Conservation (phyloP, 1,284 basidiomycete genomes). For the Dichomitus squalens region DNA sequence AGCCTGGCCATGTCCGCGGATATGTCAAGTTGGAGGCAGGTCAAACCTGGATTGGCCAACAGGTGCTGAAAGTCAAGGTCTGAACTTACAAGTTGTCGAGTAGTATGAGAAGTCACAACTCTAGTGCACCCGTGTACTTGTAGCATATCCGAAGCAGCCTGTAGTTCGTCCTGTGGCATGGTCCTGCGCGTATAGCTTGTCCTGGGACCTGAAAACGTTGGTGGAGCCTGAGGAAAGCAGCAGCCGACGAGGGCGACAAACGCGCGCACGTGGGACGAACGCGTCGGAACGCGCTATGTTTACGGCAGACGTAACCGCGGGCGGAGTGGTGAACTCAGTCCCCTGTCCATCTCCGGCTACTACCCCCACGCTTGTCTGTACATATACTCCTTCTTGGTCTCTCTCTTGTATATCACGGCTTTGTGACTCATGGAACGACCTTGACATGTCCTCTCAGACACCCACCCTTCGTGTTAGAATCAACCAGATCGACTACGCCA, state of each 20-base stretch:
- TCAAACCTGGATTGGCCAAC: conserved; percentile 74
- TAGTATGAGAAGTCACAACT: neutral
- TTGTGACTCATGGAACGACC: conserved; percentile 6
- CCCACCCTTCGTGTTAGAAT: conserved; percentile 55
- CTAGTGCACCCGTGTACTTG: conserved; percentile 2
- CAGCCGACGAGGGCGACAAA: no score
- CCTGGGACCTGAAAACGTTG: no score
- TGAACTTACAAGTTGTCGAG: neutral
- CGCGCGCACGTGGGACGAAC: conserved; percentile 16
- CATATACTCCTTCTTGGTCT: conserved; percentile 6
- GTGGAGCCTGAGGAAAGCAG: no score
- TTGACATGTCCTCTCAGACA: conserved; percentile 20
- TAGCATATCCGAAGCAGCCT: neutral
- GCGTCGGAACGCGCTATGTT: conserved; percentile 5
- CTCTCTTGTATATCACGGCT: conserved; percentile 9
- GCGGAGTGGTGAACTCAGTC: neutral
- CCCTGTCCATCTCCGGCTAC: no score
- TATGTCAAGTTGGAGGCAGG: conserved; percentile 63
- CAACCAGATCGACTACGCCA: conserved; percentile 68
- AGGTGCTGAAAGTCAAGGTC: conserved; percentile 52
- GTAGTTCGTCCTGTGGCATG: no score
- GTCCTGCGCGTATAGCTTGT: no score
- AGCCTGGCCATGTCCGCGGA: conserved; percentile 81
- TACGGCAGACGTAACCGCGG: neutral
- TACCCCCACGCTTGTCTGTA: conserved; percentile 11